Percentiles rank a stretch among this genome's conserved stretches.
Conservation (phyloP, 2,329 filamentous ascomycete species). For the Pezicula rhizophila region DNA sequence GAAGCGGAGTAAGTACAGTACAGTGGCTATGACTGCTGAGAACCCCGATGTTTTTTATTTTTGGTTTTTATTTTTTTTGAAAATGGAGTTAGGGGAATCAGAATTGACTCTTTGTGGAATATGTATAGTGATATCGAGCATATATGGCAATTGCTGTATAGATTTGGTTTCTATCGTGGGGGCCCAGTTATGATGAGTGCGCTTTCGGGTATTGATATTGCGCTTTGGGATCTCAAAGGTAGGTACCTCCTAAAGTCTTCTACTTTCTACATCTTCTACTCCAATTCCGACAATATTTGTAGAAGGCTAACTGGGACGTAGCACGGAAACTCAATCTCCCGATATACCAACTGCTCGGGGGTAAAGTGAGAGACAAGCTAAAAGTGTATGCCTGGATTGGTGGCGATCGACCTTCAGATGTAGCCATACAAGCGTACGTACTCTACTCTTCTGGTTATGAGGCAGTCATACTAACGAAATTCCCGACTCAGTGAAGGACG, state of each 20-base stretch:
- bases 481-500: slow-evolving; percentile 41
- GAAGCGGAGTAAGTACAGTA: slow-evolving; percentile 57
- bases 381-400: slow-evolving; percentile 77
- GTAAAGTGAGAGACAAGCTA: slow-evolving; percentile 63
- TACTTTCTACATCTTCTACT: not conserved
- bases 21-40: not conserved
- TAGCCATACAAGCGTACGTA: slow-evolving; percentile 54
- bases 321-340: slow-evolving; percentile 58
- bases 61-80: too few species aligned
- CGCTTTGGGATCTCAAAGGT: slow-evolving; percentile 46
- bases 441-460: not conserved
- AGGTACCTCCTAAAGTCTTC: not conserved
- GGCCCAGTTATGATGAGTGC: slow-evolving; percentile 78
- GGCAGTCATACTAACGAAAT: slow-evolving; percentile 1
- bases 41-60: not conserved
- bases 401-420: slow-evolving; percentile 63
- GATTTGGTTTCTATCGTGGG: slow-evolving; percentile 68
- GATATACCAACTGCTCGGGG: slow-evolving; percentile 68
- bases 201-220: slow-evolving; percentile 71
- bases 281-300: too few species aligned
- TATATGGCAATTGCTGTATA: slow-evolving; percentile 71
- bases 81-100: too few species aligned
- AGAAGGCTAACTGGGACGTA: slow-evolving; percentile 10
- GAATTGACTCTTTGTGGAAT: too few species aligned
- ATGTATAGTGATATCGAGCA: slow-evolving; percentile 64